Evolutionary conservation across 495 filamentous ascomycete species (phyloP), one percentile per base, ranked within the genome.

Genomic region (Aspergillus kassunensis): DNA sequence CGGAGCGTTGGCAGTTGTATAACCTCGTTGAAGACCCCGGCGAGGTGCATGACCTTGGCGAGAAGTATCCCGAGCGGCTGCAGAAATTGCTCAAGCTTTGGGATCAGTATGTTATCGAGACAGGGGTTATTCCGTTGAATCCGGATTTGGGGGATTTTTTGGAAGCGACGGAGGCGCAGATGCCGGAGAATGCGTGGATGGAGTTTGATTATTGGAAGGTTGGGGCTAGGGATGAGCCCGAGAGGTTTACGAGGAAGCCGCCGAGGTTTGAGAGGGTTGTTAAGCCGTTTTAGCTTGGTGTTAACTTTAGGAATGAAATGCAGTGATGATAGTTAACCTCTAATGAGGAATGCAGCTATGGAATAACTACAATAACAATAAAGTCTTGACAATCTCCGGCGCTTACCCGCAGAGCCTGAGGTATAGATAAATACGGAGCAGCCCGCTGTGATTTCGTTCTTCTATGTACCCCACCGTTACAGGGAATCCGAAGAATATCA

Each of bases 201-300:
- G 80, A 84, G 71, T 85, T 80, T 64, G 80, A 84, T 66, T 85
- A 85, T 41, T 85, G 81, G 81, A 81, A 83, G 52, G 71, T 77
- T 21, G 82, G 82, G 5, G 82, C 81, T 7, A 70, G 67, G 40
- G 80, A 84, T 34, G 66, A 75, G 18, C 80, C 80, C 24, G 67
- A 76, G 62, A 76, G 72, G 65, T 85, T 82, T 55, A 73, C 64
- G 9, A 74, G 75, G 33, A 64, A 73, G 12, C 73, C 77, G 29
- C 76, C 74, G 3, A 67, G 76, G 45, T 80, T 82, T 42, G 60
- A 78, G 58, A 67, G 79, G 33, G 67, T 66, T 34, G 79, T 80
- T 21, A 77, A 73, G 61, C 73, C 66, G 36, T 75, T 72, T 36
- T 77, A 61, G 29, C 23, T n/a, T 45, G 8, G 2, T 10, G 10